phyloP scores from a whole-genome alignment of 331 rosid genomes.

The Quercus phellos region DNA sequence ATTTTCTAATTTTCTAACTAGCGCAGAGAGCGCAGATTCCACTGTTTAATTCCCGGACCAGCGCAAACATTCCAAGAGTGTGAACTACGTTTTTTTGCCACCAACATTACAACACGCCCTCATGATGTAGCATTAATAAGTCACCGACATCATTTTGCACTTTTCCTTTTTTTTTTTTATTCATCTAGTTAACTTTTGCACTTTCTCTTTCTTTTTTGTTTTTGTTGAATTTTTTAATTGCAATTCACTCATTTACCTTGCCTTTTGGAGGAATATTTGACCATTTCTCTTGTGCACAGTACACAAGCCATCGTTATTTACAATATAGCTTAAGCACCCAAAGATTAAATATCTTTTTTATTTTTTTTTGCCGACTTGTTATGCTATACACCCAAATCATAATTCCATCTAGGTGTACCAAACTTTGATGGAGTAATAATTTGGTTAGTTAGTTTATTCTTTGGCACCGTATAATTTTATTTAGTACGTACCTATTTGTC shows the following conservation, averaged over 20 bases:
- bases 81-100: background rate
- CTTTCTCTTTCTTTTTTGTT: constrained; percentile 12
- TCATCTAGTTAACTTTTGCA: background rate
- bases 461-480: background rate
- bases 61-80: constrained; percentile 39
- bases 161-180: background rate
- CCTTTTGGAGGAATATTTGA: background rate
- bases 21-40: constrained; percentile 30
- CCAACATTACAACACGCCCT: constrained; percentile 11
- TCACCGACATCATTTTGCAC: constrained; percentile 33
- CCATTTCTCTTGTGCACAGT: background rate
- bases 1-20: background rate
- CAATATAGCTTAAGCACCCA: background rate
- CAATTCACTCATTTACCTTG: background rate
- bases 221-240: background rate
- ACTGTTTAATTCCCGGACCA: constrained; percentile 12
- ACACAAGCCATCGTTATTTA: background rate
- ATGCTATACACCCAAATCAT: background rate
- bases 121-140: constrained; percentile 17
- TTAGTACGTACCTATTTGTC: background rate
- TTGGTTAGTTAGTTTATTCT: background rate
- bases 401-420: background rate
- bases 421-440: background rate
- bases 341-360: background rate
- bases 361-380: background rate